Conservation (phyloP, 306 rosid species). For the Lotus japonicus region DNA sequence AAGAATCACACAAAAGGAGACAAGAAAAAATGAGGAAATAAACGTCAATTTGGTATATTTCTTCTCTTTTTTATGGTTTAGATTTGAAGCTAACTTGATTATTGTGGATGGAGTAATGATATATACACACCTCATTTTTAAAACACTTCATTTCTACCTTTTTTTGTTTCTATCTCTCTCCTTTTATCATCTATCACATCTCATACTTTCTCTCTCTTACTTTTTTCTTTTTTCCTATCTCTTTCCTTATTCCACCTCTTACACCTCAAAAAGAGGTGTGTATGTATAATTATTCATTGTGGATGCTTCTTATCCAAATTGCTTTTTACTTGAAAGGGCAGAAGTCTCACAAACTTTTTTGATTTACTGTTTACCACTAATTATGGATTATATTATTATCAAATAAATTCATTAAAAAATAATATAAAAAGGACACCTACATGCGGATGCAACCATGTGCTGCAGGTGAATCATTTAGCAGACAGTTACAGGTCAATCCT, state of each 20-base stretch:
- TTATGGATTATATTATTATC: neutral
- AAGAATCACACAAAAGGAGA: conserved; percentile 16
- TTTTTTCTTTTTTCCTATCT: no score
- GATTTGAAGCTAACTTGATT: conserved; percentile 15
- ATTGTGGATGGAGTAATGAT: conserved; percentile 26
- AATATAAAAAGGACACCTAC: neutral
- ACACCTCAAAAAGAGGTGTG: no score
- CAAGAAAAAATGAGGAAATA: neutral
- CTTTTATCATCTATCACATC: no score
- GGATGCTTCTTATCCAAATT: conserved; percentile 24
- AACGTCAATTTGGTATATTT: conserved; percentile 17
- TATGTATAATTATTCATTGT: no score
- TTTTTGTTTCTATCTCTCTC: no score
- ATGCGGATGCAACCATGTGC: conserved; percentile 19
- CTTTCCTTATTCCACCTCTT: no score
- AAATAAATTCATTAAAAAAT: neutral
- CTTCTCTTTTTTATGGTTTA: conserved; percentile 10
- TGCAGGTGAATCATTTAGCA: conserved; percentile 1
- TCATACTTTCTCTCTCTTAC: no score
- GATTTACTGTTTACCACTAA: conserved; percentile 12
- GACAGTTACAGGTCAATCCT: conserved; percentile 20
- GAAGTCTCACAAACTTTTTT: neutral
- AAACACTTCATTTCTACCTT: no score
- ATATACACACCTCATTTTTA: no score
- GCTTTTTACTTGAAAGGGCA: conserved; percentile 22